These are phyloP conservation scores for Neckera pumila DNA, from an alignment of 225 moss, liverwort and hornwort genomes.

Conservation along the genomic window DNA sequence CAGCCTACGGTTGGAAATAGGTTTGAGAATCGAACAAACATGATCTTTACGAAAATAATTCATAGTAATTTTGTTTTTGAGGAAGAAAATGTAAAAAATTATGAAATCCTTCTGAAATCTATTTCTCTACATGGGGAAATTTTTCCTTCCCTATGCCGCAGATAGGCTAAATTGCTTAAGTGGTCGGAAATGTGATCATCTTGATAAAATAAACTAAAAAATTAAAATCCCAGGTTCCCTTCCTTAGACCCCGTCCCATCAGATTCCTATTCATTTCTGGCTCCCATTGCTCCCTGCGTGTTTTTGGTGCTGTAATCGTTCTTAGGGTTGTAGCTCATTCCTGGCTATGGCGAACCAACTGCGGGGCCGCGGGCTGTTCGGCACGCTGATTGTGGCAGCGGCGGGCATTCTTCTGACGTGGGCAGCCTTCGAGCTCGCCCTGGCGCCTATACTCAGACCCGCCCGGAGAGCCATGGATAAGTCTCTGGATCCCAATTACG, in stretches of 20 bases:
- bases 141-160: too few species aligned
- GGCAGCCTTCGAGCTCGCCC: constrained; percentile 46
- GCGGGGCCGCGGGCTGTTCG: constrained; percentile 22
- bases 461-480: constrained; percentile 17
- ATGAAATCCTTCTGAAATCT: too few species aligned
- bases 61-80: too few species aligned
- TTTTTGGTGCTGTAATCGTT: neutral
- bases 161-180: too few species aligned
- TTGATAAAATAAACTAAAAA: too few species aligned
- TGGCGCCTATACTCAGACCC: constrained; percentile 32
- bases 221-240: neutral
- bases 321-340: neutral
- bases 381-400: constrained; percentile 28
- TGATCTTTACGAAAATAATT: too few species aligned
- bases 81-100: too few species aligned
- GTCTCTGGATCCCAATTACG: constrained; percentile 29
- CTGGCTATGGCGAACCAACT: constrained; percentile 12
- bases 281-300: neutral
- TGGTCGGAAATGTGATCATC: too few species aligned
- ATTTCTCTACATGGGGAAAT: too few species aligned
- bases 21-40: neutral
- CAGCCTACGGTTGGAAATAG: too few species aligned
- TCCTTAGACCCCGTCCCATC: neutral
- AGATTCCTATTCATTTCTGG: neutral
- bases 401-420: constrained; percentile 42